Percentiles rank a stretch among this genome's conserved stretches.
phyloP scores from a whole-genome alignment of 129 eudicot genomes.

The Gnaphalium uliginosum region DNA sequence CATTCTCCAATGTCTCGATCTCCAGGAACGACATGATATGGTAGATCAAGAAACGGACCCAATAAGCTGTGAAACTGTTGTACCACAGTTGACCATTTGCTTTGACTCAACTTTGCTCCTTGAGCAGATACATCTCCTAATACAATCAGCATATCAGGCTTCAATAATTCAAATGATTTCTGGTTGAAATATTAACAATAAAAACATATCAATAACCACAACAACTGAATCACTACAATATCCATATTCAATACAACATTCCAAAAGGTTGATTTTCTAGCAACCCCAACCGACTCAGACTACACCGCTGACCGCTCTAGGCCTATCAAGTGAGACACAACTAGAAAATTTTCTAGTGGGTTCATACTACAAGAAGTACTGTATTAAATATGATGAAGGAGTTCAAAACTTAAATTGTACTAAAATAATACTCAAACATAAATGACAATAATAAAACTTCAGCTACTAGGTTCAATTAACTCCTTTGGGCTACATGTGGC shows the following conservation, averaged over 20 bases:
- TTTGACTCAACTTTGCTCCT: slow-evolving; percentile 44
- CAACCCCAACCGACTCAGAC: no score
- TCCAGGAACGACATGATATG: slow-evolving; percentile 60
- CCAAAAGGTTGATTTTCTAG: no score
- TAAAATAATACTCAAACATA: no score
- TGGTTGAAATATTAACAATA: slow-evolving; percentile 48
- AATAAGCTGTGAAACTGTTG: slow-evolving; percentile 46
- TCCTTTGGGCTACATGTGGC: no score
- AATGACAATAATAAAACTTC: no score
- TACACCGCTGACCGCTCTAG: no score
- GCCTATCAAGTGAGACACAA: no score
- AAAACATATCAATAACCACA: background rate
- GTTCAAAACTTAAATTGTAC: no score
- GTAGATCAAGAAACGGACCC: slow-evolving; percentile 56
- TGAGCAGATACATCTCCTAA: slow-evolving; percentile 63
- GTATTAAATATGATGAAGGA: no score
- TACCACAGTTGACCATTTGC: slow-evolving; percentile 51
- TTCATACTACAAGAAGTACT: no score
- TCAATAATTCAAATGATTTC: slow-evolving; percentile 62
- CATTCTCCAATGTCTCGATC: slow-evolving; percentile 61
- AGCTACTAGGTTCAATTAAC: no score
- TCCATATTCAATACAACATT: background rate
- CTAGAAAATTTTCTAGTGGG: no score
- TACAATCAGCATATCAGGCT: slow-evolving; percentile 72
- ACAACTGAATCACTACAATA: background rate